A percentile compares a stretch with the other conserved stretches of the same genome.
Evolutionary conservation across 2,329 filamentous ascomycete genomes (phyloP).

Genomic region (Aureobasidium mangrovei): DNA sequence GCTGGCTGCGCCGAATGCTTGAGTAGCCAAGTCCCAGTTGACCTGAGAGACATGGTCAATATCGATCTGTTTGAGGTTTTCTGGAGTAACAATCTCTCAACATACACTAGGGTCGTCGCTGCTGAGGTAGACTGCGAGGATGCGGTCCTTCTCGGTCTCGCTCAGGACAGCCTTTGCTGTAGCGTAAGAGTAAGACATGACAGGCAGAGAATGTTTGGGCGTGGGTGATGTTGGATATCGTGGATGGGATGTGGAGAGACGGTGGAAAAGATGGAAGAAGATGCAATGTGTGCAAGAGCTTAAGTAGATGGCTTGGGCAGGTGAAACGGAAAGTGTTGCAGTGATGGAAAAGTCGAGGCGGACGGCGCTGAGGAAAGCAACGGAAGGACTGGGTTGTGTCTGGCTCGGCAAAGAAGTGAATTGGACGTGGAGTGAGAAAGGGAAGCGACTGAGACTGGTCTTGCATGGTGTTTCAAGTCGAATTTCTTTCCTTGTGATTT

Average conservation of each 20-base stretch:
- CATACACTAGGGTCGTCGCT: conserved; percentile 14
- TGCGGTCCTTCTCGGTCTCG: conserved; percentile 25
- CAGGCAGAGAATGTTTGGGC: background rate
- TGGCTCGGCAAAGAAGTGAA: no score
- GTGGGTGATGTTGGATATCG: background rate
- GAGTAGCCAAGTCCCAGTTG: conserved; percentile 24
- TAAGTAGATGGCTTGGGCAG: no score
- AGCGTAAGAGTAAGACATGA: conserved; percentile 22
- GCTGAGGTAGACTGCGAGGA: conserved; percentile 23
- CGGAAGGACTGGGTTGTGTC: no score
- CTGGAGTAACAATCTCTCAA: background rate
- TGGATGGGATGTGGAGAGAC: background rate
- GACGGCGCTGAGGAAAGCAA: no score
- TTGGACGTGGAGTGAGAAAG: no score
- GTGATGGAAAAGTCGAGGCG: no score
- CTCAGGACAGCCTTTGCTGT: conserved; percentile 20
- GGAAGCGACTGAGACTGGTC: no score
- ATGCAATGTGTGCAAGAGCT: no score
- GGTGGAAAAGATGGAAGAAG: background rate
- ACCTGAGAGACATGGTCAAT: conserved; percentile 17
- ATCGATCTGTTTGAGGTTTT: background rate
- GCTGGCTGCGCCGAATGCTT: conserved; percentile 21
- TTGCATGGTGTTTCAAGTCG: no score
- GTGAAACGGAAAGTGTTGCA: no score
- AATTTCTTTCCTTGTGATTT: no score